These are phyloP conservation scores for Capsella rubella DNA, from an alignment of 441 rosid genomes.

Conservation along the genomic window DNA sequence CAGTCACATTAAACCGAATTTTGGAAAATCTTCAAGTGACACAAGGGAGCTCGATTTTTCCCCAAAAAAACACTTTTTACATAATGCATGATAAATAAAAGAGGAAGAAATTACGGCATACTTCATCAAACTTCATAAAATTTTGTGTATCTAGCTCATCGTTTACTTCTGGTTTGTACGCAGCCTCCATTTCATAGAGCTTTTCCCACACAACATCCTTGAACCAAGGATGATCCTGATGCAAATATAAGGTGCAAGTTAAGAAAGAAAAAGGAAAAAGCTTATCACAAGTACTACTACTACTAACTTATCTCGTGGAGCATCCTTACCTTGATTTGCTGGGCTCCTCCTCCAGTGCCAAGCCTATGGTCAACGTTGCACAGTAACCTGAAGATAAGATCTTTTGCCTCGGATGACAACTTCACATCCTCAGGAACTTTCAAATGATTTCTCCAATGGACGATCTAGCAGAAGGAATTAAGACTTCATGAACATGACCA, in stretches of 20 bases:
- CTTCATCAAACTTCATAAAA: constrained; percentile 99
- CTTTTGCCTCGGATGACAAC: constrained; percentile 80
- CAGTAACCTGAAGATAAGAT: constrained; percentile 85
- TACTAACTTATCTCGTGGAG: constrained; percentile 33
- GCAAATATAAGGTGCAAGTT: constrained; percentile 36
- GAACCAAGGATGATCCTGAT: constrained; percentile 98
- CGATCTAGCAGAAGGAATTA: constrained; percentile 63
- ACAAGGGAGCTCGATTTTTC: not conserved
- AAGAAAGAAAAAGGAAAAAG: constrained; percentile 38
- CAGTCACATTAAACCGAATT: not conserved
- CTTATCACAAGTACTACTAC: constrained; percentile 35
- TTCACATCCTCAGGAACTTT: constrained; percentile 85
- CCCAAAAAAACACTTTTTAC: not conserved
- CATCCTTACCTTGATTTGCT: constrained; percentile 83
- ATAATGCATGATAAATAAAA: constrained; percentile 18
- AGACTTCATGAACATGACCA: constrained; percentile 25
- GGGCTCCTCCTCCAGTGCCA: constrained; percentile 89
- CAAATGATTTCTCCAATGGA: constrained; percentile 91
- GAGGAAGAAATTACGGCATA: constrained; percentile 39
- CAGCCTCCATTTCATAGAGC: constrained; percentile 94
- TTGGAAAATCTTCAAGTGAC: not conserved
- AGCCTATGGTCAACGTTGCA: constrained; percentile 94
- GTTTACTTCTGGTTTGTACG: constrained; percentile 92
- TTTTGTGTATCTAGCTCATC: constrained; percentile 96
- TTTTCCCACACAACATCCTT: constrained; percentile 82